Conservation (phyloP, 345 rosid genomes). For the Eucalyptus tenuipes region DNA sequence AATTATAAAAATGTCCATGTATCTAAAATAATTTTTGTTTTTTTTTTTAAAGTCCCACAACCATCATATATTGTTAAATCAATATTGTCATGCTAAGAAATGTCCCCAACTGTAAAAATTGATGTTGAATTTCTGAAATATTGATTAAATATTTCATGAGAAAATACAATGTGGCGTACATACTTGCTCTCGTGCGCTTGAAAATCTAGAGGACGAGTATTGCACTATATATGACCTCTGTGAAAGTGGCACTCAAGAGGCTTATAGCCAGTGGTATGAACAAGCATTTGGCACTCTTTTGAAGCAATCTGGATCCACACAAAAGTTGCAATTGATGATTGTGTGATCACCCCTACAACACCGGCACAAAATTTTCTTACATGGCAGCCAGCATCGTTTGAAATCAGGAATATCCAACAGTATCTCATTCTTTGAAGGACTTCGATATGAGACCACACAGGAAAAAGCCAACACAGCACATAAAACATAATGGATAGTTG, state of each 20-base stretch:
- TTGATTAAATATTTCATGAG: neutral
- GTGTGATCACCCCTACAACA: neutral
- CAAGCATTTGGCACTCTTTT: neutral
- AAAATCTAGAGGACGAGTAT: neutral
- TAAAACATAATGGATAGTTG: neutral
- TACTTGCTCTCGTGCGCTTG: neutral
- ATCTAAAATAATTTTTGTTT: neutral
- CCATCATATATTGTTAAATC: neutral
- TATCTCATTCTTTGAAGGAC: neutral
- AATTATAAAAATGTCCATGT: neutral
- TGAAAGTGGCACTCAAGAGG: neutral
- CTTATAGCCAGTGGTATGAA: neutral
- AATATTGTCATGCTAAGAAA: neutral
- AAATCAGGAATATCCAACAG: neutral
- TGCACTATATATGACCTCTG: neutral
- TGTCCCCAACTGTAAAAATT: too few species aligned
- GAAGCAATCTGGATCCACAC: neutral
- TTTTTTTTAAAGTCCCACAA: neutral
- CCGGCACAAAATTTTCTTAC: neutral
- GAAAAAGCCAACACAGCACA: neutral
- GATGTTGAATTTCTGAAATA: rapidly evolving
- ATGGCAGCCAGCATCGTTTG: neutral
- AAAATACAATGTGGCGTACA: neutral
- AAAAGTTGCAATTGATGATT: neutral
- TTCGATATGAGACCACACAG: neutral